These are phyloP conservation scores for Aspergillus felis DNA, from an alignment of 2,329 filamentous ascomycete species.

Conservation along the genomic window DNA sequence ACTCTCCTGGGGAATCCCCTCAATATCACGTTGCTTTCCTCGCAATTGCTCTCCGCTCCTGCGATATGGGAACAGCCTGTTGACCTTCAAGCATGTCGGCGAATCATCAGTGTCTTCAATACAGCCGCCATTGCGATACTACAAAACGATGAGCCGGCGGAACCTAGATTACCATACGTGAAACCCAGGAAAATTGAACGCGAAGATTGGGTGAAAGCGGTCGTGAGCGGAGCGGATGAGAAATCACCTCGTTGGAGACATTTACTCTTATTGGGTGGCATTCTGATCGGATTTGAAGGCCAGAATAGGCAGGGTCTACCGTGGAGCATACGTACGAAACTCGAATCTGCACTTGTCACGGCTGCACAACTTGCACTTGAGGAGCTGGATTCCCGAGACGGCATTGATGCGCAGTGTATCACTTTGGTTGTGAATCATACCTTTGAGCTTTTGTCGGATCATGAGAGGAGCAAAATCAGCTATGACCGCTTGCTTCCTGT, in stretches of 20 bases:
- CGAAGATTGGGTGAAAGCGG: conserved; percentile 57
- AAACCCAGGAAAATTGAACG: conserved; percentile 50
- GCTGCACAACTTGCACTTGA: conserved; percentile 72
- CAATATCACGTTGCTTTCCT: conserved; percentile 58
- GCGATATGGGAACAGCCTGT: conserved; percentile 56
- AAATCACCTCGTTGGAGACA: conserved; percentile 74
- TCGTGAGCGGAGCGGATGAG: conserved; percentile 58
- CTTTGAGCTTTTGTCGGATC: conserved; percentile 66
- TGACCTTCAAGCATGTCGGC: conserved; percentile 52
- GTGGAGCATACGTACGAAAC: conserved; percentile 57
- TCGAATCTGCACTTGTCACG: conserved; percentile 69
- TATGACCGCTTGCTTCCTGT: conserved; percentile 69
- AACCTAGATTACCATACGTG: conserved; percentile 31
- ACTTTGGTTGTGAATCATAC: conserved; percentile 72
- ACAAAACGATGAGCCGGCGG: conserved; percentile 42
- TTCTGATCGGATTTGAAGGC: conserved; percentile 71
- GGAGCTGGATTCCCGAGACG: conserved; percentile 50
- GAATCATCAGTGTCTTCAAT: conserved; percentile 60
- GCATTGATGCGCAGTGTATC: conserved; percentile 51
- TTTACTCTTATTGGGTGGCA: conserved; percentile 71
- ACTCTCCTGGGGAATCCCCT: conserved; percentile 56
- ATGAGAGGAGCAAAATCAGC: conserved; percentile 56
- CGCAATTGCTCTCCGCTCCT: conserved; percentile 56
- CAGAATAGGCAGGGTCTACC: conserved; percentile 63
- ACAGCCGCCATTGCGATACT: conserved; percentile 54